A percentile compares a stretch with the other conserved stretches of the same genome.
These are phyloP conservation scores for Apiotrichum akiyoshidainum DNA, from an alignment of 1,284 basidiomycete genomes.

Conservation along the genomic window DNA sequence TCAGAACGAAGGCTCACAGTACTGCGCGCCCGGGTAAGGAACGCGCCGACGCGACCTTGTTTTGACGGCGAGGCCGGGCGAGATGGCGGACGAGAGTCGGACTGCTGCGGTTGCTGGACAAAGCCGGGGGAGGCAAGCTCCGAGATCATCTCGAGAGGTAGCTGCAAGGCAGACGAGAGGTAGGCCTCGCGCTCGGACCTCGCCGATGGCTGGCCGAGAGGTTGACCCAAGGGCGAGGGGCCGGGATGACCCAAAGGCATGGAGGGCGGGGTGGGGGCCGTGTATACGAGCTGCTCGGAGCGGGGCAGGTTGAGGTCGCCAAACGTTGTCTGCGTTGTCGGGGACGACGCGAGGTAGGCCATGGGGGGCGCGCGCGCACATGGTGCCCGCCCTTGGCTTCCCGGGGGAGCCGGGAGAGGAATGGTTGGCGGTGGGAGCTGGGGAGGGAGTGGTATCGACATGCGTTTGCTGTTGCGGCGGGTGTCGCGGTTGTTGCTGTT, in stretches of 20 bases:
- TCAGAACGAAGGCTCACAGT: not conserved
- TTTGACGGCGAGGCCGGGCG: not conserved
- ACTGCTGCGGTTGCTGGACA: not conserved
- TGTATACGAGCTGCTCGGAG: constrained; percentile 6
- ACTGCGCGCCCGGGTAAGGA: not conserved
- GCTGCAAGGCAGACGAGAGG: constrained; percentile 29
- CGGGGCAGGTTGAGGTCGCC: constrained; percentile 3
- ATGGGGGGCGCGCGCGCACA: not conserved
- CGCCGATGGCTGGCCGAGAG: not conserved
- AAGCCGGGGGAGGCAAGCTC: constrained; percentile 12
- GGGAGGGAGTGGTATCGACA: not conserved
- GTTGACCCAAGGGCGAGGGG: too few relatives aligned
- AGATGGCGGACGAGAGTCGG: not conserved
- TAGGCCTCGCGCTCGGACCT: constrained; percentile 37
- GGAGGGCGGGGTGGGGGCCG: not conserved
- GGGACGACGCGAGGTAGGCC: constrained; percentile 4
- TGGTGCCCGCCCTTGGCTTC: not conserved
- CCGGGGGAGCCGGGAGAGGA: not conserved
- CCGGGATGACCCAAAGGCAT: not conserved
- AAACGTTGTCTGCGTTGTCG: not conserved
- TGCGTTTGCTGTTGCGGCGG: not conserved
- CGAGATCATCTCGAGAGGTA: constrained; percentile 38
- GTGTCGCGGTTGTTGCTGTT: not conserved
- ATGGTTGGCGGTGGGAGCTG: not conserved
- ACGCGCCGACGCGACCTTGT: not conserved